Conservation (phyloP, 176 grass and related monocot species). For the barley (Hordeum vulgare) region MorexV3_pseudomolecules_assembly NC_058523.1:528913379-528913878, state of each 20-base stretch:
- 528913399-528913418: slow-evolving; percentile 25
- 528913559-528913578: slow-evolving; percentile 45
- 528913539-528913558: slow-evolving; percentile 49
- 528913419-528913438: slow-evolving; percentile 27
- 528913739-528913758: slow-evolving; percentile 56
- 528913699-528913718: slow-evolving; percentile 82
- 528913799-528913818: slow-evolving; percentile 59
- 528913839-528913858: slow-evolving; percentile 46
- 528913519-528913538: slow-evolving; percentile 90
- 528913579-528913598: slow-evolving; percentile 53
- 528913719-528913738: slow-evolving; percentile 38
- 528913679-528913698: slow-evolving; percentile 73
- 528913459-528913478: slow-evolving; percentile 43
- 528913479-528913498: slow-evolving; percentile 74
- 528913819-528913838: slow-evolving; percentile 52
- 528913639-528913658: slow-evolving; percentile 68
- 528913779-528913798: slow-evolving; percentile 35
- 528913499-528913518: slow-evolving; percentile 63
- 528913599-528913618: slow-evolving; percentile 40
- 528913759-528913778: slow-evolving; percentile 54
- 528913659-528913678: slow-evolving; percentile 55
- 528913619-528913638: slow-evolving; percentile 65
- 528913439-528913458: slow-evolving; percentile 27
- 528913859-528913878: slow-evolving; percentile 37
- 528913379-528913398: slow-evolving; percentile 33